These are phyloP conservation scores for Nasturtium officinale DNA, from an alignment of 345 rosid genomes.

Conservation along the genomic window DNA sequence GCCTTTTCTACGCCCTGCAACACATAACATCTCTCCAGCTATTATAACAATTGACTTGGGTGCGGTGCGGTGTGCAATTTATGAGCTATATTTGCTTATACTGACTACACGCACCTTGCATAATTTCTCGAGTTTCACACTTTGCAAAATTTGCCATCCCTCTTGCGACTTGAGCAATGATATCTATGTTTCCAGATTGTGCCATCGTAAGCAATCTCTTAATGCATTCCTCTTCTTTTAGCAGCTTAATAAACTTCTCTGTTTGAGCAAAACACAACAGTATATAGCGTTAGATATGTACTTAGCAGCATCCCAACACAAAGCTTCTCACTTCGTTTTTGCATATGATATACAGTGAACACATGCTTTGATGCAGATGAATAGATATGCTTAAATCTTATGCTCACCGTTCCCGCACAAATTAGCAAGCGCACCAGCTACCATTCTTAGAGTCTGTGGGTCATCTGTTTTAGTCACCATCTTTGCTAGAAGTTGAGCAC, in stretches of 20 bases:
- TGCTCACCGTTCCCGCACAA: constrained; percentile 89
- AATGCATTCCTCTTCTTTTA: constrained; percentile 84
- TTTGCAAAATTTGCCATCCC: constrained; percentile 95
- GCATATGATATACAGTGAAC: constrained; percentile 4
- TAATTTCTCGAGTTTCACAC: constrained; percentile 81
- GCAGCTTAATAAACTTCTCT: constrained; percentile 72
- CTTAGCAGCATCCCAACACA: constrained; percentile 26
- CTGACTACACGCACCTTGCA: constrained; percentile 59
- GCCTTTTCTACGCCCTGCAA: constrained; percentile 74
- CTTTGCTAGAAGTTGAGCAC: constrained; percentile 73
- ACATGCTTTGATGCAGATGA: constrained; percentile 17
- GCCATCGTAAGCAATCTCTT: constrained; percentile 75
- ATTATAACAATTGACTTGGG: not conserved
- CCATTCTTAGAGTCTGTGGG: constrained; percentile 90
- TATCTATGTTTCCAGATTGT: constrained; percentile 62
- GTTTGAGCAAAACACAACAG: constrained; percentile 26
- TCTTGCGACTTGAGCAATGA: constrained; percentile 89
- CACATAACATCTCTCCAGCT: constrained; percentile 22
- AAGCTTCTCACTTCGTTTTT: constrained; percentile 6
- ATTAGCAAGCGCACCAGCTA: constrained; percentile 93
- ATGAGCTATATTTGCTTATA: constrained; percentile 9
- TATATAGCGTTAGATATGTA: not conserved
- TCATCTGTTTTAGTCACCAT: constrained; percentile 78
- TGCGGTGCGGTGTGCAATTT: not conserved
- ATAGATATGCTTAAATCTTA: not conserved